These are phyloP conservation scores for Leptographium galeiforme DNA, from an alignment of 2,329 filamentous ascomycete genomes.

Conservation along the genomic window DNA sequence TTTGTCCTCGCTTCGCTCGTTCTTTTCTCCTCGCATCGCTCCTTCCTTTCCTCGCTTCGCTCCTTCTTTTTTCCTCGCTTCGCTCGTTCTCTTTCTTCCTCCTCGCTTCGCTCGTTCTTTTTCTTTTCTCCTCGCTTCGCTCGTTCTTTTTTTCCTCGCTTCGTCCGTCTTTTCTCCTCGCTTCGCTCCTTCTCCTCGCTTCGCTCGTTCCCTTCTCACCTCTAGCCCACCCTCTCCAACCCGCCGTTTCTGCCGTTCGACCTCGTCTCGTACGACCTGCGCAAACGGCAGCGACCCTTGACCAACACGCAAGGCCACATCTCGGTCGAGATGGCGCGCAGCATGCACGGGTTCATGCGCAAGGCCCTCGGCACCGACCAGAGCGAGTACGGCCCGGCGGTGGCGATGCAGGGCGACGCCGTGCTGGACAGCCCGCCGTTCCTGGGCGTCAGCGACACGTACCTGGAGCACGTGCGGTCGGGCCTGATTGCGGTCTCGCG, in stretches of 20 bases:
- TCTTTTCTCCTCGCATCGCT: not conserved
- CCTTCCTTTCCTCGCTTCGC: not conserved
- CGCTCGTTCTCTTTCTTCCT: not conserved
- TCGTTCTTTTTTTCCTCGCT: not conserved
- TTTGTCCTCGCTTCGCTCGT: not conserved
- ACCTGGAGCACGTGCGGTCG: slow-evolving; percentile 59
- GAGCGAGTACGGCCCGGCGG: slow-evolving; percentile 29
- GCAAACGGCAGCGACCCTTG: slow-evolving; percentile 44
- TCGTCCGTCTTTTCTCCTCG: not conserved
- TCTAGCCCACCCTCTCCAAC: slow-evolving; percentile 29
- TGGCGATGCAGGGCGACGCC: slow-evolving; percentile 25
- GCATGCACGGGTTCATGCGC: slow-evolving; percentile 37
- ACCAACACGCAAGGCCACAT: slow-evolving; percentile 53
- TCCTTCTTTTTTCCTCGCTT: not conserved
- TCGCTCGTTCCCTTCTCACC: not conserved
- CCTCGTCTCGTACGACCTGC: slow-evolving; percentile 56
- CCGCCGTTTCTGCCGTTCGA: slow-evolving; percentile 61
- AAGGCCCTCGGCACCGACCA: slow-evolving; percentile 39
- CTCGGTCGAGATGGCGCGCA: slow-evolving; percentile 39
- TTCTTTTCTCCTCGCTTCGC: not conserved
- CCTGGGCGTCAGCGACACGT: slow-evolving; percentile 57
- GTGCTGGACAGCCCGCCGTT: slow-evolving; percentile 43
- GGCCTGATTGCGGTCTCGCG: slow-evolving; percentile 39
- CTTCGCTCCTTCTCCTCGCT: not conserved
- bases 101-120: not conserved